Conservation (phyloP, 2,329 filamentous ascomycete genomes). For the Ascochyta lentis region DNA sequence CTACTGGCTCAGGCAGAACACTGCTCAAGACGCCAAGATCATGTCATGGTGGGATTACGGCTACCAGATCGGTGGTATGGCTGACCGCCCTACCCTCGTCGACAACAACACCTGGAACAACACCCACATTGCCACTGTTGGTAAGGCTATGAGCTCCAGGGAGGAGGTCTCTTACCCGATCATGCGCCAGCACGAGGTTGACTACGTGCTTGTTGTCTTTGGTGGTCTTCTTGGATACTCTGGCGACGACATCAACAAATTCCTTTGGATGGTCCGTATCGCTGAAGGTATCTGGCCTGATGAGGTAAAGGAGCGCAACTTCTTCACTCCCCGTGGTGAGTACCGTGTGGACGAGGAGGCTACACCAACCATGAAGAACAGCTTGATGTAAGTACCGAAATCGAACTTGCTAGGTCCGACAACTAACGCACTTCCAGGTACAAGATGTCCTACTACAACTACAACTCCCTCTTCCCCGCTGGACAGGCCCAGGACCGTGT, state of each 20-base stretch:
- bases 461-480: conserved; percentile 84
- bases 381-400: conserved; percentile 79
- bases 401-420: background rate
- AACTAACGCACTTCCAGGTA: conserved; percentile 69
- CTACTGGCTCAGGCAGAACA: conserved; percentile 99
- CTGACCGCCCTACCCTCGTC: conserved; percentile 92
- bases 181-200: conserved; percentile 97
- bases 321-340: conserved; percentile 92
- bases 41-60: conserved; percentile 99
- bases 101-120: conserved; percentile 99
- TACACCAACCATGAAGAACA: conserved; percentile 98
- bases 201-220: conserved; percentile 98
- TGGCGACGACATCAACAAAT: conserved; percentile 99
- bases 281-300: conserved; percentile 99
- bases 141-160: conserved; percentile 96
- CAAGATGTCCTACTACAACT: conserved; percentile 99
- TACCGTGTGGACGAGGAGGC: conserved; percentile 94
- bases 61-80: conserved; percentile 99
- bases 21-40: conserved; percentile 90
- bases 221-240: conserved; percentile 96
- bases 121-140: conserved; percentile 98
- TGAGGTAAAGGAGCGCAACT: conserved; percentile 95
- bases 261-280: conserved; percentile 99
- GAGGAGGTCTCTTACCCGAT: conserved; percentile 99
- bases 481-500: conserved; percentile 93